Evolutionary conservation across 768 basidiomycete genomes (phyloP).

Genomic region (Termitomyces eurrhizus): DNA sequence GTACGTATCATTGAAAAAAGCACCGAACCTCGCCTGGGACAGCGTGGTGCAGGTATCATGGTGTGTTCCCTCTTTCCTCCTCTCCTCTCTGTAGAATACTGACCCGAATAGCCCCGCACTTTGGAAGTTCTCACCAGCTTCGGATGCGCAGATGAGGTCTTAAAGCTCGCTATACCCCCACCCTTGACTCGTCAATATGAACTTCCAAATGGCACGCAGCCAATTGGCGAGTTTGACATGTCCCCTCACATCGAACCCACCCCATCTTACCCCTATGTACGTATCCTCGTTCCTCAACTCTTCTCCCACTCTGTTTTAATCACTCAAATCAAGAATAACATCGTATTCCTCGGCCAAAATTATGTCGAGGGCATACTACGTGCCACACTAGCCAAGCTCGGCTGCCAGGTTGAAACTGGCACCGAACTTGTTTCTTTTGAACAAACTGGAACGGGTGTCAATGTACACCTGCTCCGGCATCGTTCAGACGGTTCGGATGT

Average conservation of each 20-base stretch:
- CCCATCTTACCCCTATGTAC: slow-evolving; percentile 31
- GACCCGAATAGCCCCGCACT: slow-evolving; percentile 34
- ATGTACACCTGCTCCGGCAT: slow-evolving; percentile 29
- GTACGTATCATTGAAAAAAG: slow-evolving; percentile 52
- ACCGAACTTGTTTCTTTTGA: slow-evolving; percentile 42
- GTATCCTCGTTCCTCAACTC: slow-evolving; percentile 2
- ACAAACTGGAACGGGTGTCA: slow-evolving; percentile 31
- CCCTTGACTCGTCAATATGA: slow-evolving; percentile 31
- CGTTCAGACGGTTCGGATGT: slow-evolving; percentile 12
- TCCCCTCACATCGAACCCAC: slow-evolving; percentile 24
- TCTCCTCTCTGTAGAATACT: slow-evolving; percentile 1
- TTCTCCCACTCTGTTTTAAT: background rate
- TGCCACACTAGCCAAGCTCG: slow-evolving; percentile 26
- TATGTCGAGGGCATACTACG: slow-evolving; percentile 36
- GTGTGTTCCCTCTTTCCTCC: slow-evolving; percentile 14
- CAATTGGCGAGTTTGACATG: slow-evolving; percentile 30
- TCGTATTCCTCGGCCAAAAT: slow-evolving; percentile 32
- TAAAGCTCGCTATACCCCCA: slow-evolving; percentile 24
- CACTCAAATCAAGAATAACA: slow-evolving; percentile 24
- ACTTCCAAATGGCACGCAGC: slow-evolving; percentile 24
- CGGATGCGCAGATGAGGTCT: slow-evolving; percentile 32
- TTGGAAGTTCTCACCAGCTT: slow-evolving; percentile 41
- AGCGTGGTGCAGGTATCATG: slow-evolving; percentile 37
- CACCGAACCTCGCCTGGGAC: slow-evolving; percentile 27
- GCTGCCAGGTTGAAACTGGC: slow-evolving; percentile 36